Evolutionary conservation across 192 early-diverging fungal species (phyloP), one percentile per base, ranked within the genome.

Genomic region (Backusella circina): DNA sequence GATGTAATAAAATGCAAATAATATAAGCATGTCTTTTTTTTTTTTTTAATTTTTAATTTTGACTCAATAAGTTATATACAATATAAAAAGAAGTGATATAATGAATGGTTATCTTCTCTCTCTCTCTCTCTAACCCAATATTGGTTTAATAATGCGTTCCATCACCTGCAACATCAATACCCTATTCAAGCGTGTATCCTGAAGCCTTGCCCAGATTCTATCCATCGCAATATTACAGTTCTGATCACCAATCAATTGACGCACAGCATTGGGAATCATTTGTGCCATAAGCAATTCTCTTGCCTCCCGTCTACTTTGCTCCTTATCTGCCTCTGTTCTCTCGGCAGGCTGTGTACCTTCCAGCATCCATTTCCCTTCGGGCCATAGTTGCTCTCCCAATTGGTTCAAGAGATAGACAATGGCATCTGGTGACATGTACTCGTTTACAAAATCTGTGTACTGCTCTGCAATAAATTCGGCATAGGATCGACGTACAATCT

Each of bases 401-500:
- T 57, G 51, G 30, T 50, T 65, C 4, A 79, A 35, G 35, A 50
- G 33, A 18, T 31, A 32, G 7, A 71, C 69, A 23, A 82, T 39
- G 3, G 77, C 77, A 31, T 78, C 74, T 0, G 78, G 69, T 1
- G 75, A 76, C 15, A 72, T 44, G n/a, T 76, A 73, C 18, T 51
- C 67, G 9, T 76, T 30, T 10, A 82, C 75, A 26, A 76, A 82
- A 65, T 78, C 71, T 5, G 57, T 39, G 71, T 78, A 82, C 57
- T 76, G 74, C 23, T 78, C 67, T 9, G 77, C 51, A 18, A 82
- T 75, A 38, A 76, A 65, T 32, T 82, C 74, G 0, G 77, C 71
- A 39, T 82, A 82, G 2, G 77, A 76, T n/a, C 81, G 74, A 6
- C 81, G 77, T 1, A 82, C 75, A 28, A 82, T 75, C 36, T 82